Base-by-base conservation (phyloP, 352 stramenopile species). In the Phytophthora uliginosa region DNA sequence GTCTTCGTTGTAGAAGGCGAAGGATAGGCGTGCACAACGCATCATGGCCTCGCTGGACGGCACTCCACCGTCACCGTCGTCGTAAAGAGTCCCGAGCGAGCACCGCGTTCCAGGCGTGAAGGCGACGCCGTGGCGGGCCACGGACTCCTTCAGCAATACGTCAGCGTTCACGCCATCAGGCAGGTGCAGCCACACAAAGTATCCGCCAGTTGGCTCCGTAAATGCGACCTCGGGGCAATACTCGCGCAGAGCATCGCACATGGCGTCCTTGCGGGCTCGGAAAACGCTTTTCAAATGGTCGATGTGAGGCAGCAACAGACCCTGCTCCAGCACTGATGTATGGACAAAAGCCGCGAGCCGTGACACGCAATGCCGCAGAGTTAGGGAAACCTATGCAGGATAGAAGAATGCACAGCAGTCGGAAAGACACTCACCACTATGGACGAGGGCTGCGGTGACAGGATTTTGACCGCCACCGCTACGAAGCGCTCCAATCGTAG, bases 381-480 rank as follows among this genome's bases (percentile, higher is more conserved):
- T 68, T 60, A 69, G 63, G 52, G 24, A 69, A 51, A 26, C 20
- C 26, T 59, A 42, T 18, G 36, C 12, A 63, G 66, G 47, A 31
- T 26, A 53, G 13, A 26, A 47, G 5, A 40, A 61, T 17, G 15
- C 13, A 52, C 22, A 71, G 40, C 53, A 66, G 22, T 51, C 73
- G 51, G 84, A 52, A 47, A 51, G 4, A 26, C 18, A 78, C 81
- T 61, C 71, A 92, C 86, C 64, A 48, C 76, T 88, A 55, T 95
- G 83, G 28, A 99, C 80, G 17, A 97, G 88, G 4, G 89, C 82
- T 31, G 92, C 85, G 45, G 97, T 97, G 38, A 98, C 68, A 7
- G 93, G 91, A 76, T 98, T 97, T 24, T 98, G 90, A 42, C 96
- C 97, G 10, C 95, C 92, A 18, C 93, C 82, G 42, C 89, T 95